Percentiles rank a stretch among this genome's conserved stretches.
Conservation (phyloP, 441 rosid genomes). For the Dalechampia spathulata region DNA sequence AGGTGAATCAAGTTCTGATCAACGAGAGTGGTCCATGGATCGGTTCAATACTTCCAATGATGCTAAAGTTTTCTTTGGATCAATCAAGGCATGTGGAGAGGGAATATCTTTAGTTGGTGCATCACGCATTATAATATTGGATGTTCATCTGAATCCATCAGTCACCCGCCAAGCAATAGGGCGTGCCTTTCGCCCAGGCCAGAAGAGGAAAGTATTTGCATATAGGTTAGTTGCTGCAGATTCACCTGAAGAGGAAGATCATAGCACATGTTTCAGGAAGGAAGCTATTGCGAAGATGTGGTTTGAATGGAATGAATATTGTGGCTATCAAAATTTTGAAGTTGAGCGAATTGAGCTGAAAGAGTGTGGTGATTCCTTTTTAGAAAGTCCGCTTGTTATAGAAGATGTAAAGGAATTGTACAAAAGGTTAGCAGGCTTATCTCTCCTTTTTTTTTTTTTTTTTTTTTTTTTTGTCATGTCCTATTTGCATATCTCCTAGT, state of each 20-base stretch:
- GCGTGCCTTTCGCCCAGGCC: constrained; percentile 84
- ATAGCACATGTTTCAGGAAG: constrained; percentile 54
- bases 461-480: neutral
- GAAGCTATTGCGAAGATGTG: constrained; percentile 78
- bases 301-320: constrained; percentile 84
- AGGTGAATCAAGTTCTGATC: constrained; percentile 60
- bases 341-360: constrained; percentile 41
- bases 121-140: constrained; percentile 63
- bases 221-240: constrained; percentile 70
- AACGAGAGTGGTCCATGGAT: constrained; percentile 66
- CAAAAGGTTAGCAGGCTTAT: constrained; percentile 42
- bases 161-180: constrained; percentile 91
- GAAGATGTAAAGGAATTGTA: constrained; percentile 48
- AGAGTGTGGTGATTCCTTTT: constrained; percentile 47
- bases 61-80: constrained; percentile 78
- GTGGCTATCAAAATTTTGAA: constrained; percentile 44
- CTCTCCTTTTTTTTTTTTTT: too few relatives aligned
- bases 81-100: constrained; percentile 90
- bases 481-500: neutral
- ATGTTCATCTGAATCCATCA: constrained; percentile 87
- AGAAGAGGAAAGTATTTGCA: constrained; percentile 58
- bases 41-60: constrained; percentile 56
- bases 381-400: constrained; percentile 36
- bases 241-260: constrained; percentile 72
- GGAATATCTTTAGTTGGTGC: constrained; percentile 91